Base-by-base conservation (phyloP, 129 eudicot species). In the Artemisia tridentata region DNA sequence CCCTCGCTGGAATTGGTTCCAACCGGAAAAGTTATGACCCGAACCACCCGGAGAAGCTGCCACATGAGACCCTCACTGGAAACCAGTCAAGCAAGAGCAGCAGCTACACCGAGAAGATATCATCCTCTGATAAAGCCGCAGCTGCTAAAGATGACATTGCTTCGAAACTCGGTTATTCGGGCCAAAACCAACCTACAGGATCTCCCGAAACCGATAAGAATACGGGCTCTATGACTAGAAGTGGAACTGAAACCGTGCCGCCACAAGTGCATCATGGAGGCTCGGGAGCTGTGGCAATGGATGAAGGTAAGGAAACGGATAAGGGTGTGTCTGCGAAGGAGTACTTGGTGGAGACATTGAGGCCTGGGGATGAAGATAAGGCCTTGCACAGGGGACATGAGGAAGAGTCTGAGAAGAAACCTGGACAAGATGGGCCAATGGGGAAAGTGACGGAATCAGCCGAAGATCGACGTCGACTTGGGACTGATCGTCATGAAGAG, bases 341-440 rank as follows among this genome's bases (percentile, higher is more conserved):
- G 60, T 81, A 80, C 55, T 57, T 85, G 70, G 84, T 72, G 5
- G 91, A 88, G 84, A 92, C 81, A 16, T 43, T 88, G 11, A 92
- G 65, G 57, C 98, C 96, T 0, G 85, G 91, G 1, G 95, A 92
- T 0, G 98, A 88, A 21, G 98, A 88, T 16, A 81, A 76, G 81
- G 96, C 84, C 20, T 72, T 92, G 5, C 82, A 74, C 96, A 2
- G 83, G 74, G 81, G 60, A 11, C 77, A 72, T 31, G 55, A 66
- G 43, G 70, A 54, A 7, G 69, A 74, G 49, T 52, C 77, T 3
- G 76, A 48, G 72, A 46, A 70, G 63, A 72, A 61, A 46, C 31
- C 11, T 3, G 71, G 54, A 21, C 71, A 34, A 54, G 68, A 41
- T 73, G 57, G 63, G 19, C 80, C 78, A 1, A 49, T 72, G 52